Evolutionary conservation across 148 eudicot genomes (phyloP), one percentile per base, ranked within the genome.

Genomic region (Persicaria maculosa): DNA sequence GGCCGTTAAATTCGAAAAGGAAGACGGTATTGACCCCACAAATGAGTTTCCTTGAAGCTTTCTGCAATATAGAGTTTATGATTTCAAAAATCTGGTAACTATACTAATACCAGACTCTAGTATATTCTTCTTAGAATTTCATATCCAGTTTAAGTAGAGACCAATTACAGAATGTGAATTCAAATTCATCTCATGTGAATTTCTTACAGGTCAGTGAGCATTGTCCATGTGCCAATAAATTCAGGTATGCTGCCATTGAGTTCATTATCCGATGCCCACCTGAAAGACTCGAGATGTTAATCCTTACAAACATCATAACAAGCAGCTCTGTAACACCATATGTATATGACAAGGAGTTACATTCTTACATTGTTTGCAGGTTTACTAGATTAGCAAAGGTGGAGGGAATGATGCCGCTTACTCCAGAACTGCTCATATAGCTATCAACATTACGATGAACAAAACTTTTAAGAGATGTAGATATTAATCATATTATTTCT

Each of bases 261-360:
- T 74, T 82, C 90, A 68, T 61, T 82, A 64, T 91, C 98, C 17
- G 92, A 85, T 17, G 87, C 97, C 92, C 92, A 89, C 83, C 98
- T 93, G 83, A 79, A 78, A 74, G 9, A 64, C 45, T 36, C 68
- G 12, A 48, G 17, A 36, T 6, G 10, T 31, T 64, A 44, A 12
- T 64, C 5, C 25, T 64, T 12, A 36, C 36, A 25, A 12, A 31
- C 68, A 36, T 36, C 7, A 64, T 64, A 64, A 64, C 6, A 31
- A 64, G 68, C n/a, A 36, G n/a, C 7, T 31, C 1, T 1, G 14
- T 64, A 36, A 14, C 9, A 17, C 2, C 4, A 57, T 54, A 54
- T 54, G 62, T 6, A 57, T 7, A 57, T 9, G 0, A 3, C 4
- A 50, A 1, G 4, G n/a, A 50, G 7, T 50, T 50, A 16, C 31